phyloP scores from a whole-genome alignment of 2,329 filamentous ascomycete genomes.

The Tolypocladium ophioglossoides region DNA sequence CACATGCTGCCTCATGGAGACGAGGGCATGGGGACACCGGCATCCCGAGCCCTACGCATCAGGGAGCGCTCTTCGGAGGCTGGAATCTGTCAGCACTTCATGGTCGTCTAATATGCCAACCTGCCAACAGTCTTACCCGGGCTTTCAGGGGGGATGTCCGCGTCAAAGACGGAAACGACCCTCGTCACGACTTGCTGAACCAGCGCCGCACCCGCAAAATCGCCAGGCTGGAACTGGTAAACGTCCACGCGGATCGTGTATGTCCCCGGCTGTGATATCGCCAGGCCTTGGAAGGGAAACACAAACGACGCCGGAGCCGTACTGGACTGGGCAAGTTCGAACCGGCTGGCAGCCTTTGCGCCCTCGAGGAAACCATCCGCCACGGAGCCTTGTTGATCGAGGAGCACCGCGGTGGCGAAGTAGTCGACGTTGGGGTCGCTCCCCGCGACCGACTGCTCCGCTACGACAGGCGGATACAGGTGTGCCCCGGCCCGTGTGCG shows the following conservation, averaged over 20 bases:
- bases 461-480: slow-evolving; percentile 14
- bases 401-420: slow-evolving; percentile 16
- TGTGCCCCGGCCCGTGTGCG: slow-evolving; percentile 5
- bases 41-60: slow-evolving; percentile 3
- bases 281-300: slow-evolving; percentile 16
- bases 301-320: slow-evolving; percentile 6
- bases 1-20: background rate
- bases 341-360: slow-evolving; percentile 8
- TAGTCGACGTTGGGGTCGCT: slow-evolving; percentile 6
- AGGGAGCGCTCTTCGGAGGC: slow-evolving; percentile 4
- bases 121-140: slow-evolving; percentile 5
- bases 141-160: slow-evolving; percentile 2
- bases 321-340: slow-evolving; percentile 2
- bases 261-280: slow-evolving; percentile 9
- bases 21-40: slow-evolving; percentile 4
- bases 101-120: too few species aligned
- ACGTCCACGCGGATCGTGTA: slow-evolving; percentile 18
- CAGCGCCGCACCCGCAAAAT: slow-evolving; percentile 3
- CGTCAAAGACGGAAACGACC: slow-evolving; percentile 7
- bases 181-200: slow-evolving; percentile 9
- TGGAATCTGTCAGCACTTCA: slow-evolving; percentile 1
- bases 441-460: slow-evolving; percentile 4
- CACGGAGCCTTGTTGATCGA: slow-evolving; percentile 8
- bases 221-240: slow-evolving; percentile 11
- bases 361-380: slow-evolving; percentile 11